Evolutionary conservation across 257 asterid genomes (phyloP), one percentile per base, ranked within the genome.

Genomic region (Henckelia pumila): DNA sequence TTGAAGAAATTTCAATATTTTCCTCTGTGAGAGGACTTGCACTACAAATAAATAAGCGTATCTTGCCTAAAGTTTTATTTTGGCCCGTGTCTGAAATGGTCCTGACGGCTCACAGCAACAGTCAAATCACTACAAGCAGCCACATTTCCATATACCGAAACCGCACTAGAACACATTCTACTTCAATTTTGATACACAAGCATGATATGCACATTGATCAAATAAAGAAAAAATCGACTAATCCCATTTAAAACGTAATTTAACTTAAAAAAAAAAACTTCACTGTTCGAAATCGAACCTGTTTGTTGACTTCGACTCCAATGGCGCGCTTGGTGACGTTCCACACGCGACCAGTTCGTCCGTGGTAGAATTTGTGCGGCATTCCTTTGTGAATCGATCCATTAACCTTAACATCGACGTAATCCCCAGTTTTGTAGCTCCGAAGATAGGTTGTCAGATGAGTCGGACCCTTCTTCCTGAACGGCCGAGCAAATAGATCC

Each of bases 311-410:
- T 53, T 73, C 78, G 8, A 67, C 78, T 3, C 78, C 70, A 8
- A 73, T 35, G 5, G 73, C 78, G 55, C 78, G 78, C 53, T 73
- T 73, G 59, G 78, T 73, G 53, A 73, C 73, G 30, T 73, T 73
- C 73, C 78, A 73, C 26, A 73, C 70, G 3, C 73, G 69, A 61
- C 78, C 78, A 16, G 77, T 73, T 24, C 77, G 69, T 0, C 77
- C 77, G 13, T 73, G 77, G 64, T 73, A 73, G 68, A 60, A 73
- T 58, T 73, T 73, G n/a, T 73, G 77, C 6, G 77, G 77, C 77
- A 73, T 73, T 21, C 77, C 77, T 35, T 73, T 73, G 59, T 73
- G 77, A 19, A 73, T 73, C 2, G 77, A 73, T 0, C 77, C 77
- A 20, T 73, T 73, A 32, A 73, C 77, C 17, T 73, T 73, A 32